Conservation (phyloP, 257 asterid genomes). For the Solanum gandarillasii region DNA sequence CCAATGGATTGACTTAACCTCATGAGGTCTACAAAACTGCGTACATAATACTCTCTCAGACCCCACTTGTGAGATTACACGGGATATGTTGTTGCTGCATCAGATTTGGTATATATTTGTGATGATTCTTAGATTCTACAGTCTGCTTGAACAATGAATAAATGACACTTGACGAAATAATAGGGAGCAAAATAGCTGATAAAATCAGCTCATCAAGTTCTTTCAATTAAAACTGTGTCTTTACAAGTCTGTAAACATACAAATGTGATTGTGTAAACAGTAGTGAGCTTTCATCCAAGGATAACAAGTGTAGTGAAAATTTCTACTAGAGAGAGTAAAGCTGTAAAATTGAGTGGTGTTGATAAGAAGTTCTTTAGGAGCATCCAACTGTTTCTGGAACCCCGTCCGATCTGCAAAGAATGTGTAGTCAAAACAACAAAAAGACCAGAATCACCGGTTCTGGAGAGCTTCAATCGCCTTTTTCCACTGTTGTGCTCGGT, state of each 20-base stretch:
- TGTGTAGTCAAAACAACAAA: slow-evolving; percentile 14
- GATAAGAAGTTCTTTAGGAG: not conserved
- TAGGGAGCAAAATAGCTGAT: not conserved
- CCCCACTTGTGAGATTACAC: not conserved
- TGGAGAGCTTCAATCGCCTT: slow-evolving; percentile 92
- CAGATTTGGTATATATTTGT: not conserved
- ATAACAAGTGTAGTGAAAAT: not conserved
- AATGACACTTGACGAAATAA: not conserved
- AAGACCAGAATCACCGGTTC: slow-evolving; percentile 36
- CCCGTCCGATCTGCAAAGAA: slow-evolving; percentile 32
- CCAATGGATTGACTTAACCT: too few relatives aligned
- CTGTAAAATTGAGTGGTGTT: not conserved
- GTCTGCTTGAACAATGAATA: not conserved
- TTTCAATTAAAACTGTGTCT: not conserved
- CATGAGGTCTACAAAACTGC: too few relatives aligned
- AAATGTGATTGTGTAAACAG: not conserved
- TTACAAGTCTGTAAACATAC: not conserved
- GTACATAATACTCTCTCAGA: not conserved
- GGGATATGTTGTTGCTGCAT: not conserved
- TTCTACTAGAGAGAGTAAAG: not conserved
- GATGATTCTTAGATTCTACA: not conserved
- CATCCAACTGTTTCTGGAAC: slow-evolving; percentile 17
- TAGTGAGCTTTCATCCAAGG: not conserved
- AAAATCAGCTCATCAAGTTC: not conserved
- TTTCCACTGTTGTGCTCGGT: slow-evolving; percentile 88